A percentile compares a stretch with the other conserved stretches of the same genome.
Evolutionary conservation across 176 grass and related monocot species (phyloP).

Genomic region (Triticum urartu): DNA sequence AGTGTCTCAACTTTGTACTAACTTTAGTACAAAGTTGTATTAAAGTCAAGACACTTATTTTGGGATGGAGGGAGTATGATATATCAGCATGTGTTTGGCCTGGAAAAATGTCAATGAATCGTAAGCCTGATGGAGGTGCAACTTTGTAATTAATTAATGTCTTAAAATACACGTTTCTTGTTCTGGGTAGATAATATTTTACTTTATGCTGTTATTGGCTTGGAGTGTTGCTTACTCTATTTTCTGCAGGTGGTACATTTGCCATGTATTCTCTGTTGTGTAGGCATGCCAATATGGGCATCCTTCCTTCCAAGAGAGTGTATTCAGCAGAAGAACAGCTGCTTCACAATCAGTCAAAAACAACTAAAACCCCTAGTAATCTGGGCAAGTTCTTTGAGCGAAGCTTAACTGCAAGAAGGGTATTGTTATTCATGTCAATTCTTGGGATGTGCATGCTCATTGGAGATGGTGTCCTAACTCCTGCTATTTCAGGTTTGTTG

Average conservation of each 20-base stretch:
- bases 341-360: slow-evolving; percentile 18
- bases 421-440: slow-evolving; percentile 65
- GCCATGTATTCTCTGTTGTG: slow-evolving; percentile 79
- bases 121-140: not conserved
- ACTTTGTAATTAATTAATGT: not conserved
- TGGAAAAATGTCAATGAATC: not conserved
- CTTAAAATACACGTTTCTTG: not conserved
- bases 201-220: not conserved
- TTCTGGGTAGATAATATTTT: not conserved
- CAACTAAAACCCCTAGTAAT: slow-evolving; percentile 35
- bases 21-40: no score
- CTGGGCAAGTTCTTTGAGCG: slow-evolving; percentile 62
- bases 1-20: no score
- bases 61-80: not conserved
- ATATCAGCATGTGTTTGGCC: not conserved
- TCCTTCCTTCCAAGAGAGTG: slow-evolving; percentile 64
- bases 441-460: slow-evolving; percentile 91
- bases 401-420: slow-evolving; percentile 71
- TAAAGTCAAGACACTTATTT: no score
- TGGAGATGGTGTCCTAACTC: slow-evolving; percentile 84
- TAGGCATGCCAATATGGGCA: slow-evolving; percentile 68
- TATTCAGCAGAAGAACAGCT: slow-evolving; percentile 34
- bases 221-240: not conserved
- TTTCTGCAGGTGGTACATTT: slow-evolving; percentile 76
- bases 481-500: slow-evolving; percentile 77